Evolutionary conservation across 345 rosid species (phyloP).

Genomic region (Litchi chinensis): DNA sequence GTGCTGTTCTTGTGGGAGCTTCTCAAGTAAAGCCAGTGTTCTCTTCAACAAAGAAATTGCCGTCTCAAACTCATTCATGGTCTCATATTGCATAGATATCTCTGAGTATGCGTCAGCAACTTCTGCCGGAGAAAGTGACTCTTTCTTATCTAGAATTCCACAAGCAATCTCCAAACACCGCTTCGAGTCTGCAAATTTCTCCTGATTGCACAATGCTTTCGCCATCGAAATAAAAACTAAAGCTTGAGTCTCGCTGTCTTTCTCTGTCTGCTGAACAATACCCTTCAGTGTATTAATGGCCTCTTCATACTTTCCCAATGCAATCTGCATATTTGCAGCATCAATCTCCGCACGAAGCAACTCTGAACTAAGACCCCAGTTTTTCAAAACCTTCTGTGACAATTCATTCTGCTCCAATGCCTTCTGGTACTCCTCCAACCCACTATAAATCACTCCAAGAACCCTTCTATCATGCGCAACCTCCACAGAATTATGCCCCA

Average conservation of each 20-base stretch:
- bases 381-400: conserved; percentile 74
- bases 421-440: conserved; percentile 83
- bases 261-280: conserved; percentile 69
- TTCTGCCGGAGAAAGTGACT: conserved; percentile 60
- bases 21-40: conserved; percentile 75
- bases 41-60: conserved; percentile 78
- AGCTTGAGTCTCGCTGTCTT: conserved; percentile 74
- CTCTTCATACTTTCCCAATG: conserved; percentile 73
- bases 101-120: conserved; percentile 92
- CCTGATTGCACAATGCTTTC: conserved; percentile 68
- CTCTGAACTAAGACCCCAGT: conserved; percentile 78
- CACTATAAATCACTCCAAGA: conserved; percentile 86
- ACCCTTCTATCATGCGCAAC: conserved; percentile 84
- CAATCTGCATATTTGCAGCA: conserved; percentile 89
- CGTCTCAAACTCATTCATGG: conserved; percentile 79
- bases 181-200: conserved; percentile 69
- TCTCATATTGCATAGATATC: conserved; percentile 87
- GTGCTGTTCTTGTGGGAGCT: conserved; percentile 82
- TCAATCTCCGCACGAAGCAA: conserved; percentile 79
- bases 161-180: conserved; percentile 80
- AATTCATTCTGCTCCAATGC: conserved; percentile 83
- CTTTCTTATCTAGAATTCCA: conserved; percentile 80
- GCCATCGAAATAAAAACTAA: conserved; percentile 81
- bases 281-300: conserved; percentile 68
- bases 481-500: conserved; percentile 82